These are phyloP conservation scores for Alternaria consortialis DNA, from an alignment of 2,329 filamentous ascomycete species.

Conservation along the genomic window DNA sequence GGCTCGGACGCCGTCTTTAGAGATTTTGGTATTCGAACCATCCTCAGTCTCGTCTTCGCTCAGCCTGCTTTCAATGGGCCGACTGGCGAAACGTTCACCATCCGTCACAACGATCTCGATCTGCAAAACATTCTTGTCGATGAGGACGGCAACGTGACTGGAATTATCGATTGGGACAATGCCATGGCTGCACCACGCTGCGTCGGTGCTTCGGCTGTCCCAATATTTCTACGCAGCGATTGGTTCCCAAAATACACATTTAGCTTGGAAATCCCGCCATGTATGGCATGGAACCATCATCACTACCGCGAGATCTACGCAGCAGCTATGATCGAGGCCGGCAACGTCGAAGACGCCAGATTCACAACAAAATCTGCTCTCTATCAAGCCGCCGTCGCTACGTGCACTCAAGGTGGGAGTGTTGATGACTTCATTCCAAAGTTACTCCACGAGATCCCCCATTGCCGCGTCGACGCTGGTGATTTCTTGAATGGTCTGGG, in stretches of 20 bases:
- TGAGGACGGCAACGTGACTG: conserved; percentile 21
- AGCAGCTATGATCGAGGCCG: conserved; percentile 13
- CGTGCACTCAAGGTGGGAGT: neutral
- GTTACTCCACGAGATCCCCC: conserved; percentile 1
- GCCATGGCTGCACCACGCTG: conserved; percentile 21
- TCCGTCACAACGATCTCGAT: conserved; percentile 31
- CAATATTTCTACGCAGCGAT: conserved; percentile 19
- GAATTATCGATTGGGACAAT: conserved; percentile 31
- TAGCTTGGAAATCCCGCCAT: neutral
- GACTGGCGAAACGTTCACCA: conserved; percentile 25
- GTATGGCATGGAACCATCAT: conserved; percentile 6
- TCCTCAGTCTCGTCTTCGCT: conserved; percentile 3
- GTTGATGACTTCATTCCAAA: neutral
- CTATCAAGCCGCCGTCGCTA: conserved; percentile 2
- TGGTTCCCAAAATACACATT: conserved; percentile 1
- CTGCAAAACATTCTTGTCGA: conserved; percentile 35
- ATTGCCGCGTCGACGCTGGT: neutral
- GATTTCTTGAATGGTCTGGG: neutral
- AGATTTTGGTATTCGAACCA: conserved; percentile 12
- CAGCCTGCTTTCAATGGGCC: neutral
- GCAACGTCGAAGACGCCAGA: neutral
- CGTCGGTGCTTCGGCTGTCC: conserved; percentile 5
- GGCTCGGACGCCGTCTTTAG: conserved; percentile 1
- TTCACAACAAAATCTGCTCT: conserved; percentile 15
- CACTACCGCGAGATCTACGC: conserved; percentile 20